Conservation (phyloP, 306 rosid genomes). For the Aeschynomene evenia region DNA sequence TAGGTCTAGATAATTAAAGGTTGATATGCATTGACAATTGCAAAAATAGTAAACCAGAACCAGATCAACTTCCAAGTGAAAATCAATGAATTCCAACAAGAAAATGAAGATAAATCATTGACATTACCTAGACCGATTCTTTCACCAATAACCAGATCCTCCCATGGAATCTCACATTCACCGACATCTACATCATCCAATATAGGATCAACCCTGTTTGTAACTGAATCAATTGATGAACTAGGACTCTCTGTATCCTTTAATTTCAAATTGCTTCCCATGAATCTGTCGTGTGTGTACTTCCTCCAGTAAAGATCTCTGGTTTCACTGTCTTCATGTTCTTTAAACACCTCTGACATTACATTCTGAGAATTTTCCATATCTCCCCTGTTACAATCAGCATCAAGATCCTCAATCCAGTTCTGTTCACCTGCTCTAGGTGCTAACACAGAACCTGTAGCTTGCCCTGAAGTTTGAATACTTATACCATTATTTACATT, state of each 20-base stretch:
- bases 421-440: constrained; percentile 33
- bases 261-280: constrained; percentile 57
- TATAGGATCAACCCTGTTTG: constrained; percentile 64
- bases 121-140: constrained; percentile 93
- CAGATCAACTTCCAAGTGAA: constrained; percentile 11
- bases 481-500: constrained; percentile 40
- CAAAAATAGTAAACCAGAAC: constrained; percentile 16
- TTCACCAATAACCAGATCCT: constrained; percentile 86
- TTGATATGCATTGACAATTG: constrained; percentile 19
- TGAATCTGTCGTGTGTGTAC: constrained; percentile 56
- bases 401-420: constrained; percentile 42
- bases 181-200: constrained; percentile 93
- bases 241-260: constrained; percentile 63
- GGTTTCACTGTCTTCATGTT: constrained; percentile 43
- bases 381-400: constrained; percentile 37
- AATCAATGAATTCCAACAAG: constrained; percentile 14
- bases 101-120: constrained; percentile 32
- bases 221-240: constrained; percentile 47
- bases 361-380: constrained; percentile 38
- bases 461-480: constrained; percentile 35
- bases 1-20: constrained; percentile 27
- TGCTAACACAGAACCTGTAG: constrained; percentile 35
- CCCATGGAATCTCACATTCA: constrained; percentile 97
- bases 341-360: constrained; percentile 31
- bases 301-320: constrained; percentile 52